Conservation (phyloP, 148 eudicot species). For the Heliosperma pusillum region DNA sequence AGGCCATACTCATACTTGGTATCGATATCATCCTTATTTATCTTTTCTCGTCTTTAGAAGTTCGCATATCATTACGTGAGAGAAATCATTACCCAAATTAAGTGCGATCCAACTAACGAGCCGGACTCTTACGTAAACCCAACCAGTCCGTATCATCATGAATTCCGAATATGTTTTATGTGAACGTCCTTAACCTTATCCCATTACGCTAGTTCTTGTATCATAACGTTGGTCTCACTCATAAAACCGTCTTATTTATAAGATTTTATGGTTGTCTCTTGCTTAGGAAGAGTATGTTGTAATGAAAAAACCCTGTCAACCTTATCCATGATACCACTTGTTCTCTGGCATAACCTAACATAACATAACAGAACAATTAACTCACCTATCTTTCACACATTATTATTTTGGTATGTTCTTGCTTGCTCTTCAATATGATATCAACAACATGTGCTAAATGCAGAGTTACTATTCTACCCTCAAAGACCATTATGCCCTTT, state of each 20-base stretch:
- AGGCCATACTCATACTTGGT: neutral
- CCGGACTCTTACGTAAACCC: neutral
- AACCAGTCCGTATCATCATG: neutral
- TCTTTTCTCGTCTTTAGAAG: neutral
- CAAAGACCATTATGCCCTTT: conserved; percentile 23
- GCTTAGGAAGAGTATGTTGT: neutral
- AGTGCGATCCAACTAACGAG: neutral
- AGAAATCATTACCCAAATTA: too few relatives aligned
- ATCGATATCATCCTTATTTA: neutral
- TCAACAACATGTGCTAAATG: too few relatives aligned
- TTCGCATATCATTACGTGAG: too few relatives aligned
- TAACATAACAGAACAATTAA: neutral
- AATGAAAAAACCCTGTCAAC: conserved; percentile 18
- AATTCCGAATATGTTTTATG: neutral
- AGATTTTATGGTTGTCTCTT: neutral
- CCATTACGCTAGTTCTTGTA: neutral
- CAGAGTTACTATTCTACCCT: conserved; percentile 18
- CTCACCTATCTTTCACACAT: conserved; percentile 19
- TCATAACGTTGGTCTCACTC: neutral
- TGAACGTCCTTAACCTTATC: neutral
- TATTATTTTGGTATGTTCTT: conserved; percentile 7
- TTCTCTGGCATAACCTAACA: conserved; percentile 20
- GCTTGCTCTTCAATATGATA: too few relatives aligned
- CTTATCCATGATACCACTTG: conserved; percentile 33
- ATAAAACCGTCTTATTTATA: neutral